Conservation (phyloP, 345 rosid genomes). For the Eucalyptus cloeziana region DNA sequence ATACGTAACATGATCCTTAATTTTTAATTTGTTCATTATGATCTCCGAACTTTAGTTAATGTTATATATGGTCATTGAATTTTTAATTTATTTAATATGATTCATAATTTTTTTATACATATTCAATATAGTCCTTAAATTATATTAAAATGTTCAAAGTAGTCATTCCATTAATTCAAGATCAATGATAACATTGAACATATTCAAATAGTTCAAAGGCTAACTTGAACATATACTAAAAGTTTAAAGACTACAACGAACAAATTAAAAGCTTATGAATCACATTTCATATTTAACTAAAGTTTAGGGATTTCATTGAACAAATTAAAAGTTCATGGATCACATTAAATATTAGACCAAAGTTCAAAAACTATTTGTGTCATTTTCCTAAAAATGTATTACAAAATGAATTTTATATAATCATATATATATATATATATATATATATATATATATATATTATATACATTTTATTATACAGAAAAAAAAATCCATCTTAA, state of each 20-base stretch:
- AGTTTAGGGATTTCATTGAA: accelerated
- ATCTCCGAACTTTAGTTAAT: accelerated
- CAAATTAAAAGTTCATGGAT: accelerated
- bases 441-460: no score
- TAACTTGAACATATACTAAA: no score
- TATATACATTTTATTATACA: neutral
- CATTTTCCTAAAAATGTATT: no score
- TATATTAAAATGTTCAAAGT: no score
- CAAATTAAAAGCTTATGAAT: no score
- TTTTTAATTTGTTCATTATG: no score
- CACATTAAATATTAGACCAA: no score
- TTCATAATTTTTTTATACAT: accelerated
- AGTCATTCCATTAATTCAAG: no score
- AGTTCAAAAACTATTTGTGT: accelerated
- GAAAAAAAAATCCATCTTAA: neutral
- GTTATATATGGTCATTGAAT: accelerated
- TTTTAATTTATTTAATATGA: no score
- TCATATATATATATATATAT: no score
- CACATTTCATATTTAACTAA: no score
- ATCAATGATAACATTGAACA: accelerated
- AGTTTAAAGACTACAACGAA: accelerated
- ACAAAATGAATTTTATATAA: neutral
- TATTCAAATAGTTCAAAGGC: no score
- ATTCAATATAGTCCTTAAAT: accelerated
- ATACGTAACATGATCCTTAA: accelerated